phyloP scores from a whole-genome alignment of 1,284 basidiomycete species.

The Cryptococcus sp. region DNA sequence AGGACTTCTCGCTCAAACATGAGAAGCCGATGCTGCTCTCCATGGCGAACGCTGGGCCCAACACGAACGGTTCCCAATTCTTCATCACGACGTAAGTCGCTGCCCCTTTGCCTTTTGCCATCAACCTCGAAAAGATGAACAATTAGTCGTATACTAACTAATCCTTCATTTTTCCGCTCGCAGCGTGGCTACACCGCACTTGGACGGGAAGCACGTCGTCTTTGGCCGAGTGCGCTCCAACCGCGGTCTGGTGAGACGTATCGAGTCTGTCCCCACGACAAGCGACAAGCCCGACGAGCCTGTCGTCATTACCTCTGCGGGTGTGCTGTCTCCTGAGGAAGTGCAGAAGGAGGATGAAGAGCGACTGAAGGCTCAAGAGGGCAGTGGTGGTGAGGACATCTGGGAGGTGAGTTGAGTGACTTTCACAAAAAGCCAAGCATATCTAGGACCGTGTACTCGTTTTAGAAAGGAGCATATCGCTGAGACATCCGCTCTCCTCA shows the following conservation, averaged over 20 bases:
- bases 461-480: neutral
- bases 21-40: slow-evolving; percentile 78
- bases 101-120: neutral
- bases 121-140: neutral
- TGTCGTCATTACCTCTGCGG: slow-evolving; percentile 62
- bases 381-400: slow-evolving; percentile 43
- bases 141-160: slow-evolving; percentile 5
- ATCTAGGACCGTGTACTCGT: too few relatives aligned
- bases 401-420: slow-evolving; percentile 41
- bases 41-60: slow-evolving; percentile 78
- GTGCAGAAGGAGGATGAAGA: slow-evolving; percentile 39
- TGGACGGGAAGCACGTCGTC: slow-evolving; percentile 77
- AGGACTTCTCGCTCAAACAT: slow-evolving; percentile 82
- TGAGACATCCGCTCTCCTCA: slow-evolving; percentile 3
- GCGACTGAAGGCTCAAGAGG: slow-evolving; percentile 32
- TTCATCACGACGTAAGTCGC: slow-evolving; percentile 54
- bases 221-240: slow-evolving; percentile 73
- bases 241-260: slow-evolving; percentile 64
- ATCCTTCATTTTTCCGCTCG: neutral
- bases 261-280: slow-evolving; percentile 64
- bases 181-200: slow-evolving; percentile 54
- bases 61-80: slow-evolving; percentile 68
- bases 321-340: slow-evolving; percentile 53
- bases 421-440: too few relatives aligned
- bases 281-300: slow-evolving; percentile 56